A percentile compares a stretch with the other conserved stretches of the same genome.
phyloP scores from a whole-genome alignment of 1,284 basidiomycete species.

The Rhodotorula mucilaginosa region DNA sequence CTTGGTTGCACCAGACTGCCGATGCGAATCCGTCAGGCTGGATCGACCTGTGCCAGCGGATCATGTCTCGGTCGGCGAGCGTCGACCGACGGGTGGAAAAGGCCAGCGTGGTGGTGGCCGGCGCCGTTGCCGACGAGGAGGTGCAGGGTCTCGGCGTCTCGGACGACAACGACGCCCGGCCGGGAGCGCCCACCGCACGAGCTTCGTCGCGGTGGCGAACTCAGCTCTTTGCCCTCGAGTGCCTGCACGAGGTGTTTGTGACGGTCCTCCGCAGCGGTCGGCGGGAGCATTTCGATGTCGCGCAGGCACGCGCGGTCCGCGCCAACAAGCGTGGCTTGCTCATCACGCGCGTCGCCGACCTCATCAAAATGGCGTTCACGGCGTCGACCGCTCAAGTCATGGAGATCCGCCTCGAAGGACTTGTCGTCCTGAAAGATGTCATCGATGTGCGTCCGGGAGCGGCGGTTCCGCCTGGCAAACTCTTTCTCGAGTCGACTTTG shows the following conservation, averaged over 20 bases:
- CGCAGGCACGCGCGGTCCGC: conserved; percentile 55
- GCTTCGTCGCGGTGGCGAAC: conserved; percentile 88
- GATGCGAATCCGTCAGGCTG: conserved; percentile 89
- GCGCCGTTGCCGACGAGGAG: conserved; percentile 42
- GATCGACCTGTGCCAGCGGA: conserved; percentile 96
- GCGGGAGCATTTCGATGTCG: conserved; percentile 75
- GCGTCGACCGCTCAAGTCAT: conserved; percentile 94
- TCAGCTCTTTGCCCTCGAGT: conserved; percentile 89
- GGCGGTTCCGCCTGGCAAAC: neutral
- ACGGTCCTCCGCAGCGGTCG: conserved; percentile 70
- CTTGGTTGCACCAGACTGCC: conserved; percentile 93
- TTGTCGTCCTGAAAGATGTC: conserved; percentile 85
- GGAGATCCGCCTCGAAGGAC: conserved; percentile 89
- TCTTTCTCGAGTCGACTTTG: neutral
- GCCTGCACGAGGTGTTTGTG: conserved; percentile 82
- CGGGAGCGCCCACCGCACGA: conserved; percentile 20
- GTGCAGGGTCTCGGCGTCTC: conserved; percentile 42
- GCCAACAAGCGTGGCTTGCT: conserved; percentile 56
- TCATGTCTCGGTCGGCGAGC: conserved; percentile 67
- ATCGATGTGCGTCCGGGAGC: conserved; percentile 67
- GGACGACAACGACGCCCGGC: conserved; percentile 22
- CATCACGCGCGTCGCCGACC: conserved; percentile 78
- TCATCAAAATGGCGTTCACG: conserved; percentile 97
- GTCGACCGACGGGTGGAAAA: neutral
- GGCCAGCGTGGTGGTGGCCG: neutral